Base-by-base conservation (phyloP, 768 basidiomycete genomes). In the Lentinula detonsa region DNA sequence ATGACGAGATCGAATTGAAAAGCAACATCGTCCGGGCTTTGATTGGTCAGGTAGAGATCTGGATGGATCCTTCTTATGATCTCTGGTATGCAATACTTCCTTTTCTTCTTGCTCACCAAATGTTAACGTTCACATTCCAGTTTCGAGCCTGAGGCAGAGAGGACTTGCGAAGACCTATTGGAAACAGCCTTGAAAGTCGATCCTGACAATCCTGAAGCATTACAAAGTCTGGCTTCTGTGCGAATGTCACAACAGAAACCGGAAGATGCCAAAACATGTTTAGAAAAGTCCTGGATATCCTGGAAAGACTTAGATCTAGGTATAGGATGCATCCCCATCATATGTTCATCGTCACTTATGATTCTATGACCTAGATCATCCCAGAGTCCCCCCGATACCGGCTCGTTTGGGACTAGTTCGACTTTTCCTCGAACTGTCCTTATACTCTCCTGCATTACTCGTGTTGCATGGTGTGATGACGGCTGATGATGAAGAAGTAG, bases 11-110 rank as follows among this genome's bases (percentile, higher is more conserved):
- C 2, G 87, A 91, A 65, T 70, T 86, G 52, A 86, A 78, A 68
- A 80, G 73, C 35, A 91, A 85, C 68, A 85, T 88, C 60, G 86
- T 94, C 10, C 80, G 88, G 43, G 92, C 91, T 7, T 80, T 95
- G 21, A 81, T 94, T 34, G 90, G 89, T 7, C 94, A 95, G 81
- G 88, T 95, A 28, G 95, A 96, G 70, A 90, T 95, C 15, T 97
- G 94, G 94, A 96, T 97, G 93, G 91, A 95, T 67, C 90, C 90
- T 34, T 81, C 82, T 1, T 87, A 88, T 65, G 93, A 95, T 78
- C 77, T 96, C 54, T 95, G 94, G 94, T 89, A 67, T 55, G 85
- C 69, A 16, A 35, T 37, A 21, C 16, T 3, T 61, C 39, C 2
- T 35, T 23, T 60, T 15, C 13, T 5, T 8, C 34, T 42, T 7